Evolutionary conservation across 2,329 filamentous ascomycete species (phyloP).

Genomic region (Colletotrichum zoysiae): DNA sequence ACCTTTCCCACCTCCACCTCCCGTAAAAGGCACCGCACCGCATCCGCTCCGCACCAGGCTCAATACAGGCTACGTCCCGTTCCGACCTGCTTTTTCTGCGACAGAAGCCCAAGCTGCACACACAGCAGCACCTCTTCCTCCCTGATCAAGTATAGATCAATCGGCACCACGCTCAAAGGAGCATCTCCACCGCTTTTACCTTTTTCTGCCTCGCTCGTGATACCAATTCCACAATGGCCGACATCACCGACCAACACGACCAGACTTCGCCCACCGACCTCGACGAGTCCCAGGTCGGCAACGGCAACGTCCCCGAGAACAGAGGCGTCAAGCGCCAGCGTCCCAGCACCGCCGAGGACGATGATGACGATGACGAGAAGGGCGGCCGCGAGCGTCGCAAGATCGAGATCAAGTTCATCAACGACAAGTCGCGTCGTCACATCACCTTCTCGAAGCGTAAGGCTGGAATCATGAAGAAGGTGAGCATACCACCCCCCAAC

Average conservation of each 20-base stretch:
- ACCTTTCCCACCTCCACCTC: conserved; percentile 33
- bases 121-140: conserved; percentile 59
- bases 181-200: conserved; percentile 71
- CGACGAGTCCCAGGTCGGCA: conserved; percentile 80
- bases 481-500: conserved; percentile 52
- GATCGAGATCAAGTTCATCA: conserved; percentile 99
- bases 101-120: conserved; percentile 57
- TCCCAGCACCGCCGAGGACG: conserved; percentile 86
- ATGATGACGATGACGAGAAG: conserved; percentile 98
- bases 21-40: conserved; percentile 20
- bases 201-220: conserved; percentile 63
- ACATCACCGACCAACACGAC: conserved; percentile 83
- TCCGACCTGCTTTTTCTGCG: conserved; percentile 68
- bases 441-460: conserved; percentile 99
- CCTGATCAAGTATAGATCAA: conserved; percentile 76
- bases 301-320: conserved; percentile 71
- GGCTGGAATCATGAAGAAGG: conserved; percentile 99
- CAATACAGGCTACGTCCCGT: conserved; percentile 55
- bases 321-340: conserved; percentile 93
- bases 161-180: conserved; percentile 75
- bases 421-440: conserved; percentile 98
- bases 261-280: conserved; percentile 80
- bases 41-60: conserved; percentile 54
- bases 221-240: conserved; percentile 71
- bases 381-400: conserved; percentile 97